Evolutionary conservation across 2,329 filamentous ascomycete genomes (phyloP), one percentile per base, ranked within the genome.

Genomic region (Alternaria incomplexa): DNA sequence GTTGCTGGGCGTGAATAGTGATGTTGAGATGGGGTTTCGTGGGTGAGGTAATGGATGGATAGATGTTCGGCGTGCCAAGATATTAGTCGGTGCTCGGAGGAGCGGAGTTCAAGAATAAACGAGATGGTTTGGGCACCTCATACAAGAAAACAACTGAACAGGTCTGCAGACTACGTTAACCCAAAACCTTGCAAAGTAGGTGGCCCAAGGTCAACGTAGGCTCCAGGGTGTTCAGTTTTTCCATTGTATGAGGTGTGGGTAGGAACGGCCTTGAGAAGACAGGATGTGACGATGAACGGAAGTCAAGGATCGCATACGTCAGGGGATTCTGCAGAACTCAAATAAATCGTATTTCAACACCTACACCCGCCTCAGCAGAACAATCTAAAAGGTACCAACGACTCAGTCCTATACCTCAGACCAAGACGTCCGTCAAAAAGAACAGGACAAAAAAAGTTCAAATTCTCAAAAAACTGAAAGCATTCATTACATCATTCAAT

Each of bases 401-500:
- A 51, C 13, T 2, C 0, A 40, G 8, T 40, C 28, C 7, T 36
- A 9, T 6, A 51, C 48, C 28, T 1, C 3, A 30, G 12, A 45
- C 43, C 17, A 22, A 45, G 17, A 1, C 10, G 43, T 20, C 15
- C 13, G n/a, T n/a, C n/a, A n/a, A 43, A 43, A 13, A 43, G 20
- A 43, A n/a, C 7, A 6, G 9, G 20, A 15, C 25, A 50, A 30
- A 32, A 17, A 32, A 32, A 36, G 20, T 32, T 6, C 48, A 36
- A 51, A 36, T 30, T 22, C 28, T 51, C 36, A 23, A 52, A 26
- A 20, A 58, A 36, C 26, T 28, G 20, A 58, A 46, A 45, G 20
- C 32, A 9, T 51, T 61, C 58, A 61, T 61, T 61, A 32, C 52
- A 40, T 61, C 58, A 56, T 61, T 61, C 52, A 61, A 32, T 61